Conservation (phyloP, 75 land plant genomes). For the Pinus tabuliformis region DNA sequence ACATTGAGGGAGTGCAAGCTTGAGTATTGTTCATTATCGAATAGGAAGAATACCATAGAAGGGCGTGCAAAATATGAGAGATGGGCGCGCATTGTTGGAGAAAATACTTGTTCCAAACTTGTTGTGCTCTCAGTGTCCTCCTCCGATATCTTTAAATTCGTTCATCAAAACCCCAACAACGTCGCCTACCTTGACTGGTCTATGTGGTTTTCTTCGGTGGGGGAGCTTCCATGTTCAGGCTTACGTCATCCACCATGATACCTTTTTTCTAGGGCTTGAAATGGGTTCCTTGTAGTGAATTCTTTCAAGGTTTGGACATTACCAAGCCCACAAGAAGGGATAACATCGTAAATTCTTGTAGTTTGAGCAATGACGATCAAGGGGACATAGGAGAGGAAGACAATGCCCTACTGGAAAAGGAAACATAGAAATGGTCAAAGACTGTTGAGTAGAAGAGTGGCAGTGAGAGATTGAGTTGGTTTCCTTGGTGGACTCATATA, state of each 20-base stretch:
- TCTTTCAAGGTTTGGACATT: slow-evolving; percentile 6
- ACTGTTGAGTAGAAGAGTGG: neutral
- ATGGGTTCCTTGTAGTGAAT: slow-evolving; percentile 53
- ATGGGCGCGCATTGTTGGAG: no score
- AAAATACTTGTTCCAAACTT: no score
- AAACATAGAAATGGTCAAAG: neutral
- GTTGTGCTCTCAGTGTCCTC: no score
- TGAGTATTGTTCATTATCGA: no score
- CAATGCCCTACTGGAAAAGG: neutral
- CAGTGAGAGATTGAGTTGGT: slow-evolving; percentile 16
- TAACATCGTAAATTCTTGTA: neutral
- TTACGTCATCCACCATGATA: slow-evolving; percentile 36
- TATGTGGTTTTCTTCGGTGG: slow-evolving; percentile 26
- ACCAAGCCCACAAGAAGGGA: neutral
- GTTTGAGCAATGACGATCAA: neutral
- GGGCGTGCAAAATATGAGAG: no score
- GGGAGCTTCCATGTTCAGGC: neutral
- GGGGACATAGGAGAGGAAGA: neutral
- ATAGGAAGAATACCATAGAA: no score
- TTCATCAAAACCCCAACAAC: no score
- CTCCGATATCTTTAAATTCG: no score
- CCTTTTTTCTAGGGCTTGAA: slow-evolving; percentile 46
- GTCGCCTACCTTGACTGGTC: neutral
- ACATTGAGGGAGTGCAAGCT: no score
- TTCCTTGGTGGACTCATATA: slow-evolving; percentile 22